Base-by-base conservation (phyloP, 805 yeast species). In the Teunomyces aglyptinius region DNA sequence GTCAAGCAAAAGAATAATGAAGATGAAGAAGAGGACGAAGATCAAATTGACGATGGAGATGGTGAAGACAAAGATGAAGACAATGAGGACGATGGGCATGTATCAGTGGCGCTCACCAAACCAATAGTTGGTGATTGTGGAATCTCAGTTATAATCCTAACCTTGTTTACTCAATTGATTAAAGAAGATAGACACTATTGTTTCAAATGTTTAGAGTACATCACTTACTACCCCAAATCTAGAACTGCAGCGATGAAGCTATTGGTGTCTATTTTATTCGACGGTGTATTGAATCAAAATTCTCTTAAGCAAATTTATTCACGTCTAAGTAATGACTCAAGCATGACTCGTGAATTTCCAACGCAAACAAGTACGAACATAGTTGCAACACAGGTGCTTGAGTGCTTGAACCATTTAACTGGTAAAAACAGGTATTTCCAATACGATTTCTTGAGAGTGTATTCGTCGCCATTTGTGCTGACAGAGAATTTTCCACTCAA, bases 71-170 rank as follows among this genome's bases (percentile, higher is more conserved):
- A 20, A 20, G 24, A 20, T 2, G 24, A 20, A 5, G 24, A 20
- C 24, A 5, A 20, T 6, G 24, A 20, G 6, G 24, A 20, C 24
- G 6, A 20, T 20, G 24, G 24, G 24, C 7, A 6, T 20, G 2
- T 6, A 20, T 20, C 6, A 29, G 8, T 56, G 50, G 33, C 45
- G 38, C 11, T 58, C 60, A 24, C 65, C 65, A 45, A 70, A 70
- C 88, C 95, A 2, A 64, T 91, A 52, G 74, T 89, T 46, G 97
- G 91, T 56, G 76, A 81, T 42, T 65, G 79, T 5, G 96, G 96
- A 7, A 79, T 87, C 43, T 83, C 94, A 3, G 76, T 96, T 0
- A 54, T 91, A 29, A 61, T 88, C 45, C 76, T 89, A 49, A 71
- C 88, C 40, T 68, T 89, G 2, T 91, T 86, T 65, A 72, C 86